Percentiles rank a stretch among this genome's conserved stretches.
Conservation (phyloP, 441 rosid genomes). For the Rhodomyrtus psidioides region DNA sequence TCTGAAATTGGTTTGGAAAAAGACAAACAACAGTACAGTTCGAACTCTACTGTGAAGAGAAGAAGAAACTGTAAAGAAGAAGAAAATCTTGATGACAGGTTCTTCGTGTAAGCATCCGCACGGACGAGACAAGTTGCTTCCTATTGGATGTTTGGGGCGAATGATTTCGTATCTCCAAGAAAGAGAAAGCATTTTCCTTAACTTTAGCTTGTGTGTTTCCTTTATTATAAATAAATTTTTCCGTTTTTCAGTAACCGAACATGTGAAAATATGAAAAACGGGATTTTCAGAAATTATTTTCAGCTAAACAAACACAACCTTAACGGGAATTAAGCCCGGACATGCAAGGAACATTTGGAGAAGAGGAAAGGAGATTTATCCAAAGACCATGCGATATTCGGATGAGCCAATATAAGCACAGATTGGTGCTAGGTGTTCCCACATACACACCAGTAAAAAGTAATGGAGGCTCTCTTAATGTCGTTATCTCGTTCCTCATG, state of each 20-base stretch:
- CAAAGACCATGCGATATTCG: background rate
- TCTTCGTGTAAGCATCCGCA: background rate
- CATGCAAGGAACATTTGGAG: background rate
- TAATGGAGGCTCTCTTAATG: too few relatives aligned
- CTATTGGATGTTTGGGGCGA: background rate
- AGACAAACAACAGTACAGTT: background rate
- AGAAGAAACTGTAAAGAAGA: background rate
- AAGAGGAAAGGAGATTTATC: background rate
- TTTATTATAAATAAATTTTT: too few relatives aligned
- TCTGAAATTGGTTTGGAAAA: background rate
- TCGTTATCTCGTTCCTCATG: too few relatives aligned
- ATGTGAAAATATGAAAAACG: too few relatives aligned
- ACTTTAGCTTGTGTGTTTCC: background rate
- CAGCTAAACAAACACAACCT: background rate
- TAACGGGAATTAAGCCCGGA: background rate
- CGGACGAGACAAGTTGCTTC: background rate
- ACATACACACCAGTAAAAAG: too few relatives aligned
- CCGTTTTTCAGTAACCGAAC: background rate
- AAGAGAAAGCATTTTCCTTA: background rate
- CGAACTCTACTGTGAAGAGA: too few relatives aligned
- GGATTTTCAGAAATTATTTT: background rate
- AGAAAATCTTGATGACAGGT: background rate
- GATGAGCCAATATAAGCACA: background rate
- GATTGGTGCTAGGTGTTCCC: too few relatives aligned
- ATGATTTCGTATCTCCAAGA: background rate